Conservation (phyloP, 495 filamentous ascomycete genomes). For the Podospora conica region DNA sequence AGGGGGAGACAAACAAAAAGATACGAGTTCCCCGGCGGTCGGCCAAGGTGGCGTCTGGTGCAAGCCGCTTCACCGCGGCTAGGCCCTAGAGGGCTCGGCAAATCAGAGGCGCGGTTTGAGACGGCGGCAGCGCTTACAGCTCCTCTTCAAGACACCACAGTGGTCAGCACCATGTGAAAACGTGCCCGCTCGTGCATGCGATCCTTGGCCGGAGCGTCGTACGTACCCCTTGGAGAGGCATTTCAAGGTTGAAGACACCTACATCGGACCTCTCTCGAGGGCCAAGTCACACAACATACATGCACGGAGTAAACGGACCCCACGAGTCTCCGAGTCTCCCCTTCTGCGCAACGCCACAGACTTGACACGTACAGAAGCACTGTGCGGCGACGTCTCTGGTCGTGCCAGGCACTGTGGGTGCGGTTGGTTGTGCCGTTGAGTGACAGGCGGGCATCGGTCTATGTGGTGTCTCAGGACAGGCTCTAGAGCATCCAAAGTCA, state of each 20-base stretch:
- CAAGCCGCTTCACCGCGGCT: not conserved
- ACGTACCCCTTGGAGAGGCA: not conserved
- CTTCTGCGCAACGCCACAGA: not conserved
- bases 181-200: not conserved
- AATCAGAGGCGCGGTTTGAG: not conserved
- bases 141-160: not conserved
- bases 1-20: not conserved
- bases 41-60: not conserved
- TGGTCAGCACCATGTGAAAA: not conserved
- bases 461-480: not conserved
- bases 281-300: too few relatives aligned
- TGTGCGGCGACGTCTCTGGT: not conserved
- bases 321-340: not conserved
- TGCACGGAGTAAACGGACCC: not conserved
- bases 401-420: not conserved
- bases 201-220: too few relatives aligned
- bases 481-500: too few relatives aligned
- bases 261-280: too few relatives aligned
- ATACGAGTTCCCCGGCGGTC: not conserved
- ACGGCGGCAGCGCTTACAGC: not conserved
- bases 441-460: not conserved
- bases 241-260: too few relatives aligned
- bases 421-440: not conserved
- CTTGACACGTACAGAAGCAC: not conserved
- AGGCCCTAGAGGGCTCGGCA: not conserved